Evolutionary conservation across 108 stramenopile species (phyloP), one percentile per base, ranked within the genome.

Genomic region (Cyclotella atomus): DNA sequence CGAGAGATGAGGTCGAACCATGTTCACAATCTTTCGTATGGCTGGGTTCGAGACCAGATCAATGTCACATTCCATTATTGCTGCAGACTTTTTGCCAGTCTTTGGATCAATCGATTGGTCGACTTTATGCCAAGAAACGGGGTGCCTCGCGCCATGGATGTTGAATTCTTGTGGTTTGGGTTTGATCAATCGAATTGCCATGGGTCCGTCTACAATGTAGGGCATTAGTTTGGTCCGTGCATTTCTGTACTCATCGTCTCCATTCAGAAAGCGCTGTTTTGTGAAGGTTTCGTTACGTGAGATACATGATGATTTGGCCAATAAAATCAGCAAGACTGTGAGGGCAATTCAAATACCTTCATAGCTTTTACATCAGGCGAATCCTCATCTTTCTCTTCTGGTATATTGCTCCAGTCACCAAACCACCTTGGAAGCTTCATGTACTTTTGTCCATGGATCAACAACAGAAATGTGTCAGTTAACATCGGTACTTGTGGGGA

Each of bases 381-480:
- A 59, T 90, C 89, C 6, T 70, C 52, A 12, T 83, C 75, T 28
- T 54, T 72, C 56, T 85, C 85, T 29, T 25, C 64, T 17, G 75
- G 63, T 27, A 85, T 64, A 33, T 75, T 72, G 53, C 75, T 57
- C 59, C 59, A 87, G 52, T 87, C 76, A 34, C 71, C 73, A 44
- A 90, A 56, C 85, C 87, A 90, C 27, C 55, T 57, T 12, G 89
- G 89, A 32, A 88, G 38, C 62, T 80, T 73, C 41, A 86, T 80
- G 41, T 90, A 88, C n/a, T n/a, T n/a, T n/a, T n/a, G n/a, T n/a
- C n/a, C n/a, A n/a, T n/a, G n/a, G n/a, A n/a, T n/a, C n/a, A n/a
- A n/a, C n/a, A n/a, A n/a, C n/a, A n/a, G n/a, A n/a, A n/a, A n/a
- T n/a, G n/a, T n/a, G n/a, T n/a, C n/a, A n/a, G n/a, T n/a, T n/a